These are phyloP conservation scores for Fusarium verrucosum DNA, from an alignment of 2,329 filamentous ascomycete species.

Conservation along the genomic window DNA sequence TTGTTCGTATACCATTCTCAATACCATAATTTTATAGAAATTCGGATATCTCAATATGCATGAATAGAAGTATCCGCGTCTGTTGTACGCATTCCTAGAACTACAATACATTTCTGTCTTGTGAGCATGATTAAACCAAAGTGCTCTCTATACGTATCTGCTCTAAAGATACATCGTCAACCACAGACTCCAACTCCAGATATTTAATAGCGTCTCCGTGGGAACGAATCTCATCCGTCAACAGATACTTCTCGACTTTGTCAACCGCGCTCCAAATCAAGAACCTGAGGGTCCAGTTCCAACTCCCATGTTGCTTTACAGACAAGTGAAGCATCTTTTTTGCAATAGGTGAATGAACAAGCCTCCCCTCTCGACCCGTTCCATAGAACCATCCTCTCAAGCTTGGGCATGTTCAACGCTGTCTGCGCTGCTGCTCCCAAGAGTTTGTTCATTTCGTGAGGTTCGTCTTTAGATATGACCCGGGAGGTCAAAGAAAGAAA, in stretches of 20 bases:
- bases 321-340: background rate
- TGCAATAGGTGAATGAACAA: constrained; percentile 13
- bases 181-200: constrained; percentile 11
- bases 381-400: constrained; percentile 17
- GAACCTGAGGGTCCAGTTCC: background rate
- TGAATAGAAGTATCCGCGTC: too few species aligned
- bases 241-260: background rate
- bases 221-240: constrained; percentile 2
- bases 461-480: background rate
- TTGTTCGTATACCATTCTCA: background rate
- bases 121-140: too few species aligned
- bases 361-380: constrained; percentile 16
- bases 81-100: background rate
- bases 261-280: constrained; percentile 1
- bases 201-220: constrained; percentile 25
- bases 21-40: background rate
- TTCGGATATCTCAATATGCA: background rate
- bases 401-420: constrained; percentile 16
- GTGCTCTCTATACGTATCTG: constrained; percentile 26
- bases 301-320: constrained; percentile 21
- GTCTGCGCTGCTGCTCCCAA: background rate
- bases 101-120: too few species aligned
- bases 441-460: background rate
- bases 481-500: constrained; percentile 3
- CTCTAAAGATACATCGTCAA: constrained; percentile 9